Evolutionary conservation across 225 moss, liverwort and hornwort genomes (phyloP).

Genomic region (Polytrichum commune): DNA sequence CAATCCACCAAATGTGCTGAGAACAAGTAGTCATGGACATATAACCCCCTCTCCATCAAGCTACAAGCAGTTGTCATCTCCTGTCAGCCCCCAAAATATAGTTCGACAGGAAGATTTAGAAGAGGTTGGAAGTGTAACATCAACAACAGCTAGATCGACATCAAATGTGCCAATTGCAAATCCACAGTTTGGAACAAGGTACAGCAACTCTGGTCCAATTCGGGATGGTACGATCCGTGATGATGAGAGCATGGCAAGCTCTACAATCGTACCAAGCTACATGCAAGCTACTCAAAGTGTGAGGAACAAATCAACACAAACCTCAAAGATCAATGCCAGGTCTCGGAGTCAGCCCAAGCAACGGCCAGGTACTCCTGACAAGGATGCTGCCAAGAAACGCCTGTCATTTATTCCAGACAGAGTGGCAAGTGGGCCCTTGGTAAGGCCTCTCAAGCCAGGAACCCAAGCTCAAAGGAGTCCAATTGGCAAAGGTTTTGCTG

Average conservation of each 20-base stretch:
- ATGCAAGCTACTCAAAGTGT: slow-evolving; percentile 77
- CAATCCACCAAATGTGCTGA: slow-evolving; percentile 28
- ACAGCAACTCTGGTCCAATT: slow-evolving; percentile 71
- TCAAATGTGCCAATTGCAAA: slow-evolving; percentile 42
- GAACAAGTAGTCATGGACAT: slow-evolving; percentile 22
- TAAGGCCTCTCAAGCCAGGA: slow-evolving; percentile 10
- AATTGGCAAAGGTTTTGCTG: slow-evolving; percentile 17
- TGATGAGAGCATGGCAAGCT: slow-evolving; percentile 54
- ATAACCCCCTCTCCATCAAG: slow-evolving; percentile 26
- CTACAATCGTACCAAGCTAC: slow-evolving; percentile 41
- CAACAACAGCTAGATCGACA: slow-evolving; percentile 61
- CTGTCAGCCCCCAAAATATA: slow-evolving; percentile 66
- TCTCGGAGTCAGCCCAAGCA: slow-evolving; percentile 75
- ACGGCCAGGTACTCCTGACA: slow-evolving; percentile 32
- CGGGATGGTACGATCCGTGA: slow-evolving; percentile 70
- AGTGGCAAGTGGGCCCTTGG: slow-evolving; percentile 24
- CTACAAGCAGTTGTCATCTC: slow-evolving; percentile 36
- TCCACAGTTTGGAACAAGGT: slow-evolving; percentile 76
- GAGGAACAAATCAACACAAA: slow-evolving; percentile 33
- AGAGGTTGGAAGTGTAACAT: slow-evolving; percentile 54
- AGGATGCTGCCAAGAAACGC: slow-evolving; percentile 57
- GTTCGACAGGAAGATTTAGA: slow-evolving; percentile 58
- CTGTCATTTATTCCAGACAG: slow-evolving; percentile 48
- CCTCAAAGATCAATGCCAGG: slow-evolving; percentile 36
- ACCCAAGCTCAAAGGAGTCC: slow-evolving; percentile 34